Conservation (phyloP, 2,329 filamentous ascomycete genomes). For the Verticillium nubilum region DNA sequence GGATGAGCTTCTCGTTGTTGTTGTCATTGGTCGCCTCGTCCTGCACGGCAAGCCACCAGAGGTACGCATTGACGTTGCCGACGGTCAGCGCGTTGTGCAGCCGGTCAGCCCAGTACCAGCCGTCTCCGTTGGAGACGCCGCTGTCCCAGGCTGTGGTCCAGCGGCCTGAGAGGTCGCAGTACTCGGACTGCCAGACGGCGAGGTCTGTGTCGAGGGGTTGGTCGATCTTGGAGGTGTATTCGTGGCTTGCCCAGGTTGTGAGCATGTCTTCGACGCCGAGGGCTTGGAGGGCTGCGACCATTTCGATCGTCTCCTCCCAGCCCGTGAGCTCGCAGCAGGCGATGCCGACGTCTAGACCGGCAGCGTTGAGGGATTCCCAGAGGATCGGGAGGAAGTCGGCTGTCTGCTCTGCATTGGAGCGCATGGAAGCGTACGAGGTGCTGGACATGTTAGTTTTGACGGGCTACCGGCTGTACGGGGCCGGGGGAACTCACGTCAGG, state of each 20-base stretch:
- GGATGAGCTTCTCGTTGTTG: slow-evolving; percentile 18
- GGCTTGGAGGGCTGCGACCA: slow-evolving; percentile 26
- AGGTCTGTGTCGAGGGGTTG: slow-evolving; percentile 32
- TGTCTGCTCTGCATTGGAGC: slow-evolving; percentile 25
- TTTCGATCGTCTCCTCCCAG: slow-evolving; percentile 28
- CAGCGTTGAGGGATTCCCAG: slow-evolving; percentile 2
- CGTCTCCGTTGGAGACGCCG: slow-evolving; percentile 21
- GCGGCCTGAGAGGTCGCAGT: slow-evolving; percentile 36
- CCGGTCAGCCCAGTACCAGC: slow-evolving; percentile 1
- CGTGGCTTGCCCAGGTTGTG: slow-evolving; percentile 29
- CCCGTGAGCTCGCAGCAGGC: slow-evolving; percentile 32
- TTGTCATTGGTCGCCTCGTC: slow-evolving; percentile 4
- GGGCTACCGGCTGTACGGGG: neutral
- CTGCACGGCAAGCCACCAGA: slow-evolving; percentile 3
- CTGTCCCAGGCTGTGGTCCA: slow-evolving; percentile 41
- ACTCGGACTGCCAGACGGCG: slow-evolving; percentile 48
- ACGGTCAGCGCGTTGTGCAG: slow-evolving; percentile 1
- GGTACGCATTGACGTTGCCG: slow-evolving; percentile 1
- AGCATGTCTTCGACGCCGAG: slow-evolving; percentile 23
- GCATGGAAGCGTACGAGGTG: slow-evolving; percentile 30
- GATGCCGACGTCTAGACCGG: slow-evolving; percentile 17
- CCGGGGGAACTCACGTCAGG: neutral
- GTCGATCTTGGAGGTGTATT: slow-evolving; percentile 29
- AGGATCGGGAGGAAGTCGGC: slow-evolving; percentile 5
- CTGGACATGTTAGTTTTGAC: slow-evolving; percentile 9